Base-by-base conservation (phyloP, 495 filamentous ascomycete genomes). In the Tuber aestivum region DNA sequence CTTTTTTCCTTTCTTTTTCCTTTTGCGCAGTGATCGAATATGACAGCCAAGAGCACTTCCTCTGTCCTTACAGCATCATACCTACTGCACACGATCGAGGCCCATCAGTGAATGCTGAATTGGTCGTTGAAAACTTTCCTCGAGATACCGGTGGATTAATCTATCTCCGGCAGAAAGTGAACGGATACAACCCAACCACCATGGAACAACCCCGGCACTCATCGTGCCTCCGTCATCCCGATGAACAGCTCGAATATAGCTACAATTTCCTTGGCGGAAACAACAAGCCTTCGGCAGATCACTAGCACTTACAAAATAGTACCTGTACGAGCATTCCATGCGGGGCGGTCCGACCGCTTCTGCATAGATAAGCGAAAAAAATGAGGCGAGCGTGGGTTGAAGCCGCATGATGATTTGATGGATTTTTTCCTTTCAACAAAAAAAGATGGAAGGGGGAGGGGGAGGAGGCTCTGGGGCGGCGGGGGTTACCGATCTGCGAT, bases 371-470 rank as follows among this genome's bases (percentile, higher is more conserved):
- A 65, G 56, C 2, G 3, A 16, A 16, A 65, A 65, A 61, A 32
- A 35, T 1, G 56, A 65, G 56, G 56, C 16, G 56, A 65, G 56
- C 56, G 56, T 65, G 56, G 56, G 56, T 65, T 35, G 27, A 65
- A 65, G 56, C 27, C 10, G 56, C 56, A 65, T 65, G 56, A 65
- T 65, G 56, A 65, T 65, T 65, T 65, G 56, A 65, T 65, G 27
- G n/a, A n/a, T 32, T 20, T 65, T 12, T 18, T 35, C 14, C 18
- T 18, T 65, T 35, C 35, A 12, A 35, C 4, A 16, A 32, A 4
- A 35, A 35, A n/a, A n/a, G n/a, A n/a, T n/a, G n/a, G n/a, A n/a
- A 65, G 32, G 32, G 5, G 27, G 27, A 27, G 50, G 50, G n/a
- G 45, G 21, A 21, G 4, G 27, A 6, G 32, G 32, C 3, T 32